Evolutionary conservation across 2,329 filamentous ascomycete genomes (phyloP).

Genomic region (Endothia cerciana): DNA sequence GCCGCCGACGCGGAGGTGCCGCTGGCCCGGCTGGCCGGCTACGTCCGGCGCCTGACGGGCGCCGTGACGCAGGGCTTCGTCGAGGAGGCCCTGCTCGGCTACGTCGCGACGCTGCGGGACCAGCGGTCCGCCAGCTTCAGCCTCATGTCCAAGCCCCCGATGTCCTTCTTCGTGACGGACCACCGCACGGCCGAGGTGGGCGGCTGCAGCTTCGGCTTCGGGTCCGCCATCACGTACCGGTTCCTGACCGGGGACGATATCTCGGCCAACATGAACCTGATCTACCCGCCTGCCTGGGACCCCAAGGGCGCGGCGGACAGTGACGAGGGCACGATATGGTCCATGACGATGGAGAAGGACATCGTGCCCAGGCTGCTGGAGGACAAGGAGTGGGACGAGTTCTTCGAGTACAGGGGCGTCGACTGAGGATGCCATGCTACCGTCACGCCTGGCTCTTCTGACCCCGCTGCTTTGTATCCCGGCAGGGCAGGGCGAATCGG

Average conservation of each 20-base stretch:
- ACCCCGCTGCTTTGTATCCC: neutral
- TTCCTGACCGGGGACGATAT: conserved; percentile 36
- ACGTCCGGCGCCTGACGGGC: conserved; percentile 42
- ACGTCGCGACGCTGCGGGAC: conserved; percentile 40
- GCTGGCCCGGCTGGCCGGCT: conserved; percentile 31
- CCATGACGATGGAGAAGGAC: conserved; percentile 39
- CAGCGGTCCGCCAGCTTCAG: conserved; percentile 38
- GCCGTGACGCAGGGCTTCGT: conserved; percentile 39
- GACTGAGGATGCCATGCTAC: too few species aligned
- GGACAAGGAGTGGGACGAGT: conserved; percentile 39
- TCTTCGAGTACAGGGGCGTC: conserved; percentile 43
- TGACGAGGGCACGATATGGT: conserved; percentile 41
- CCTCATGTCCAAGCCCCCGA: conserved; percentile 10
- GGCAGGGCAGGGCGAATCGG: too few species aligned
- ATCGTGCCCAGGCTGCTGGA: conserved; percentile 36
- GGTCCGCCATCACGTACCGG: conserved; percentile 37
- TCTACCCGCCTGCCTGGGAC: conserved; percentile 37
- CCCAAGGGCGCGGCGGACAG: conserved; percentile 25
- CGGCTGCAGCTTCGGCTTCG: conserved; percentile 41
- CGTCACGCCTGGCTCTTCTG: too few species aligned
- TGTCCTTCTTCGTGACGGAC: conserved; percentile 31
- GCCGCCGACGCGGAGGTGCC: conserved; percentile 36
- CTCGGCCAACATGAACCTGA: conserved; percentile 33
- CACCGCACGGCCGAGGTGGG: conserved; percentile 38
- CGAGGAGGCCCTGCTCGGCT: conserved; percentile 32